Conservation (phyloP, 2,329 filamentous ascomycete species). For the Pestalotiopsis sp. region DNA sequence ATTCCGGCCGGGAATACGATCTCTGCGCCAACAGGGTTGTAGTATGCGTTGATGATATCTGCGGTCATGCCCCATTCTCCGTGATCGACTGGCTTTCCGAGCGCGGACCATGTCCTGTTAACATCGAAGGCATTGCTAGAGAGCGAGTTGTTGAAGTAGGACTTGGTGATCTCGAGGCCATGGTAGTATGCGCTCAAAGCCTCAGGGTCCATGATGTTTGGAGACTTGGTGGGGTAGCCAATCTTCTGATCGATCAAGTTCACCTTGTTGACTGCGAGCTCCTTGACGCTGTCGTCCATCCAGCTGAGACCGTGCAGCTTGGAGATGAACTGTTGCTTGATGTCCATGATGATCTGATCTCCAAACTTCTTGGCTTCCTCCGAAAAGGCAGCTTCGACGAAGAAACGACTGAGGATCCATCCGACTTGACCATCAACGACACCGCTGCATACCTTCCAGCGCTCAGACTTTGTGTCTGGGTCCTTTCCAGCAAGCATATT, state of each 20-base stretch:
- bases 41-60: constrained; percentile 64
- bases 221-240: constrained; percentile 63
- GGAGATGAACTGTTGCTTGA: constrained; percentile 65
- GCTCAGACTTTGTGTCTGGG: constrained; percentile 62
- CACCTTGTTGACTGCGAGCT: constrained; percentile 63
- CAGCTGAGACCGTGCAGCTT: constrained; percentile 46
- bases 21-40: constrained; percentile 57
- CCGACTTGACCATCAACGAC: constrained; percentile 60
- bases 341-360: constrained; percentile 70
- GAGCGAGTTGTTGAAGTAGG: constrained; percentile 60
- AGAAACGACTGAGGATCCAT: constrained; percentile 74
- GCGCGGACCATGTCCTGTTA: constrained; percentile 52
- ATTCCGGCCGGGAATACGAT: constrained; percentile 69
- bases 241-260: constrained; percentile 67
- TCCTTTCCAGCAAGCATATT: constrained; percentile 66
- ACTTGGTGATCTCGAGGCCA: constrained; percentile 49
- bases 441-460: constrained; percentile 67
- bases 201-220: constrained; percentile 59
- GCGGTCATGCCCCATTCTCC: constrained; percentile 63
- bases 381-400: constrained; percentile 69
- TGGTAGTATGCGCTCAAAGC: constrained; percentile 57
- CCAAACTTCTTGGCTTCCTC: constrained; percentile 67
- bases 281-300: constrained; percentile 64
- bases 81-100: constrained; percentile 62
- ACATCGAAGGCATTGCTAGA: constrained; percentile 49